Base-by-base conservation (phyloP, 2,329 filamentous ascomycete species). In the Tricladium varicosporioides region DNA sequence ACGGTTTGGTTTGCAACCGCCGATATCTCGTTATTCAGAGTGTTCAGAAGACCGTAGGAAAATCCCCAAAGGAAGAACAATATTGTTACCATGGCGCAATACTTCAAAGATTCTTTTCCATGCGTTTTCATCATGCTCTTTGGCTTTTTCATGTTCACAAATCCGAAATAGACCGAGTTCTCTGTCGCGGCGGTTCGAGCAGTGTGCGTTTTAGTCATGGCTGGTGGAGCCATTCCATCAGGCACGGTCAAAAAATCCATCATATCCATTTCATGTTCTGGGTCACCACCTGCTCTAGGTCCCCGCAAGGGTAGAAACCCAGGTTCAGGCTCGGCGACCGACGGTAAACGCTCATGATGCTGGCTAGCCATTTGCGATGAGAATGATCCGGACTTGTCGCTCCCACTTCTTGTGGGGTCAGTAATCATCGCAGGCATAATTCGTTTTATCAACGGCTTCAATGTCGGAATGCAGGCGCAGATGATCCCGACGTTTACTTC, bases 401-500 rank as follows among this genome's bases (percentile, higher is more conserved):
- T 55, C 8, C 31, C 36, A 27, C 40, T 49, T 48, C 56, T 33
- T 1, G 56, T 55, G 2, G 43, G 63, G 56, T 68, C 64, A 5
- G 51, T 63, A 18, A 69, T 63, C 63, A 69, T 68, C 1, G 62
- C 49, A 31, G 68, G 68, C 13, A 69, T 14, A 27, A 70, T 66
- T 2, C 52, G 60, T 62, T 89, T 83, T 54, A 93, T 85, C 5
- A 97, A 77, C 1, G 93, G 92, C 70, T 97, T 97, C 60, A 97
- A 76, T 0, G 89, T 93, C 8, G 93, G 93, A 15, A 97, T 89
- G 66, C 92, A 96, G 45, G 89, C 92, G 69, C 91, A 96, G 62
- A 92, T 87, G 65, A 97, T 92, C 15, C 91, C 92, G 1, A 95
- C 79, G 63, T 96, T 95, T 68, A 96, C 91, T 72, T 97, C 92